Percentiles rank a stretch among this genome's conserved stretches.
These are phyloP conservation scores for Mycena haematopus DNA, from an alignment of 768 basidiomycete species.

Conservation along the genomic window DNA sequence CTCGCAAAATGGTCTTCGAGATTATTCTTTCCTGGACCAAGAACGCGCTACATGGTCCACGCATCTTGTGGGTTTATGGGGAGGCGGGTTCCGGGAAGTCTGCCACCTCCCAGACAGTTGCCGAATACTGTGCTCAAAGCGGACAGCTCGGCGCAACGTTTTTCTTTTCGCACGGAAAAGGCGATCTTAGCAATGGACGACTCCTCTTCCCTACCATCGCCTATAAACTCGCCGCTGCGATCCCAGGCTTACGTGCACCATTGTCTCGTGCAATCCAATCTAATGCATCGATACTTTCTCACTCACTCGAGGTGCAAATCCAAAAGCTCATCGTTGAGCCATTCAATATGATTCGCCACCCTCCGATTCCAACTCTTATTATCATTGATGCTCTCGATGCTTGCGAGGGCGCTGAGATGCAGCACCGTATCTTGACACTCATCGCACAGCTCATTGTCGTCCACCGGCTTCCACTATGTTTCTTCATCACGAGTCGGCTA, in stretches of 20 bases:
- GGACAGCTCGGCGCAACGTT: slow-evolving; percentile 31
- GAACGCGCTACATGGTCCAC: slow-evolving; percentile 15
- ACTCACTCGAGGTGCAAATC: slow-evolving; percentile 38
- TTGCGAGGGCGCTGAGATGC: slow-evolving; percentile 35
- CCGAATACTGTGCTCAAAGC: slow-evolving; percentile 29
- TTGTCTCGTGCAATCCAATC: slow-evolving; percentile 33
- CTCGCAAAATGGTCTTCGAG: slow-evolving; percentile 27
- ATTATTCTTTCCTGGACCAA: slow-evolving; percentile 28
- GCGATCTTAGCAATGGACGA: slow-evolving; percentile 21
- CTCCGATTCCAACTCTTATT: slow-evolving; percentile 23
- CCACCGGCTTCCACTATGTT: slow-evolving; percentile 31
- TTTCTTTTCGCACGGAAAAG: slow-evolving; percentile 28
- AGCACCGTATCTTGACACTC: slow-evolving; percentile 34
- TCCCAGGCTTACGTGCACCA: slow-evolving; percentile 33
- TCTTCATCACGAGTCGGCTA: slow-evolving; percentile 34
- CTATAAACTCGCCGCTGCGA: slow-evolving; percentile 26
- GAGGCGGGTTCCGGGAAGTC: slow-evolving; percentile 21
- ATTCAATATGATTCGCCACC: slow-evolving; percentile 23
- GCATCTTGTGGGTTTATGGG: slow-evolving; percentile 31
- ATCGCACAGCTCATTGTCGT: slow-evolving; percentile 26
- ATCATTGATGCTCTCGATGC: slow-evolving; percentile 32
- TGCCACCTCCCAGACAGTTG: slow-evolving; percentile 24
- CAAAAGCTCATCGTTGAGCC: slow-evolving; percentile 35
- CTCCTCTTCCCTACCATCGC: slow-evolving; percentile 28
- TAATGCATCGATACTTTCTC: slow-evolving; percentile 35